Percentiles rank a stretch among this genome's conserved stretches.
These are phyloP conservation scores for Priceomyces haplophilus DNA, from an alignment of 805 yeast species.

Conservation along the genomic window DNA sequence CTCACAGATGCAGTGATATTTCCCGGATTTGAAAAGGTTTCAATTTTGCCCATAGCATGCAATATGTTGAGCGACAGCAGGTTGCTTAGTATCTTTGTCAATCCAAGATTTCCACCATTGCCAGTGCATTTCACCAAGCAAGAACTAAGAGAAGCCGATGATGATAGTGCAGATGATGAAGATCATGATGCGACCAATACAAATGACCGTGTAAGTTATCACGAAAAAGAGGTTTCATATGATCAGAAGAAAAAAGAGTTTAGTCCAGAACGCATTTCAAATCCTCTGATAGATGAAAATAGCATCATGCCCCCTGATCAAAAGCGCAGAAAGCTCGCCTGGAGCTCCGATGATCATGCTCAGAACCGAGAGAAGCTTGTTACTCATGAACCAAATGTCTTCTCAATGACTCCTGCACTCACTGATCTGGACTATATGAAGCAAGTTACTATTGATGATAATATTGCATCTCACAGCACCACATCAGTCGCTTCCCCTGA, in stretches of 20 bases:
- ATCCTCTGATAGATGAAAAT: not conserved
- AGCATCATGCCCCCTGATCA: not conserved
- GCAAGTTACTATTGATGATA: no score
- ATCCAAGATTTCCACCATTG: constrained; percentile 71
- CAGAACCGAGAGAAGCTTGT: no score
- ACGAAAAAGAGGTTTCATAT: no score
- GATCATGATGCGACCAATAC: constrained; percentile 11
- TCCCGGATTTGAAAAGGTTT: constrained; percentile 64
- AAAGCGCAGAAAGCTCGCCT: not conserved
- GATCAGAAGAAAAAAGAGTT: not conserved
- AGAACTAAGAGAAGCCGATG: not conserved
- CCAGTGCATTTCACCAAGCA: constrained; percentile 32
- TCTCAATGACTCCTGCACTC: no score
- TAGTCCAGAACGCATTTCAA: no score
- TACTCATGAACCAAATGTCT: no score
- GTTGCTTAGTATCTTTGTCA: constrained; percentile 56
- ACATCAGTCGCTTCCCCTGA: no score
- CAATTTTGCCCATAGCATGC: constrained; percentile 69
- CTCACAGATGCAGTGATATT: constrained; percentile 58
- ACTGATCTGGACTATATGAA: no score
- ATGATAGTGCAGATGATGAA: constrained; percentile 9
- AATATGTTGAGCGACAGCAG: constrained; percentile 49
- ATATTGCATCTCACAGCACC: no score
- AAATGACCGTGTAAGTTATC: not conserved
- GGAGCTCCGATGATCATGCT: no score